Evolutionary conservation across 2,329 filamentous ascomycete species (phyloP).

Genomic region (Hypoxylon sp.): DNA sequence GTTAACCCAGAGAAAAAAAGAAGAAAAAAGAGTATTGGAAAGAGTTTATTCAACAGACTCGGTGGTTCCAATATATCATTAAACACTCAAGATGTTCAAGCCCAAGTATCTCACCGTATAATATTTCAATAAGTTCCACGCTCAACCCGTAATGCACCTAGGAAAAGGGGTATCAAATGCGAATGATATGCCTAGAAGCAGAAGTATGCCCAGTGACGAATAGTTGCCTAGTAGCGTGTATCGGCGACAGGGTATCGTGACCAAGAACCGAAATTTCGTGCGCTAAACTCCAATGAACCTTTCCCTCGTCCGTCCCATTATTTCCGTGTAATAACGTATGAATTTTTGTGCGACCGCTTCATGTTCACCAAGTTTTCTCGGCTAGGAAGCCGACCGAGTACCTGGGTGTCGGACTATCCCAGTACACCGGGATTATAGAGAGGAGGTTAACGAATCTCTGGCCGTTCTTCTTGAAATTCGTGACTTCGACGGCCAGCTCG

Average conservation of each 20-base stretch:
- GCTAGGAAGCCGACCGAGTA: slow-evolving; percentile 88
- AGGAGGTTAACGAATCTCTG: slow-evolving; percentile 85
- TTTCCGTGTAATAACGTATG: not conserved
- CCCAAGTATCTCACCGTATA: not conserved
- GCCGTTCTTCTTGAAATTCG: slow-evolving; percentile 87
- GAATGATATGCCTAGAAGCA: slow-evolving; percentile 51
- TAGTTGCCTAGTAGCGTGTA: slow-evolving; percentile 41
- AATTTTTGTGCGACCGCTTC: not conserved
- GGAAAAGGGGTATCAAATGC: slow-evolving; percentile 49
- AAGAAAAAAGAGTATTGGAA: too few relatives aligned
- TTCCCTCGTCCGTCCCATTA: not conserved
- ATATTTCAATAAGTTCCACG: slow-evolving; percentile 1
- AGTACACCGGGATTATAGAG: slow-evolving; percentile 85
- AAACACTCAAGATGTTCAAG: not conserved
- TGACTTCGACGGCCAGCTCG: slow-evolving; percentile 69
- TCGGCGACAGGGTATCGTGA: slow-evolving; percentile 36
- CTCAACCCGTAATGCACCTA: slow-evolving; percentile 19
- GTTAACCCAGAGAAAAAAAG: too few relatives aligned
- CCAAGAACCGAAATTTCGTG: slow-evolving; percentile 15
- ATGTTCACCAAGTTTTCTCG: slow-evolving; percentile 57
- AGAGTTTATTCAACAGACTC: not conserved
- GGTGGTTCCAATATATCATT: not conserved
- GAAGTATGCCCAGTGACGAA: slow-evolving; percentile 33
- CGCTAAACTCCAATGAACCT: slow-evolving; percentile 20
- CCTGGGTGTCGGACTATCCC: slow-evolving; percentile 74